Base-by-base conservation (phyloP, 2,329 filamentous ascomycete genomes). In the Pestalotiopsis sp. region DNA sequence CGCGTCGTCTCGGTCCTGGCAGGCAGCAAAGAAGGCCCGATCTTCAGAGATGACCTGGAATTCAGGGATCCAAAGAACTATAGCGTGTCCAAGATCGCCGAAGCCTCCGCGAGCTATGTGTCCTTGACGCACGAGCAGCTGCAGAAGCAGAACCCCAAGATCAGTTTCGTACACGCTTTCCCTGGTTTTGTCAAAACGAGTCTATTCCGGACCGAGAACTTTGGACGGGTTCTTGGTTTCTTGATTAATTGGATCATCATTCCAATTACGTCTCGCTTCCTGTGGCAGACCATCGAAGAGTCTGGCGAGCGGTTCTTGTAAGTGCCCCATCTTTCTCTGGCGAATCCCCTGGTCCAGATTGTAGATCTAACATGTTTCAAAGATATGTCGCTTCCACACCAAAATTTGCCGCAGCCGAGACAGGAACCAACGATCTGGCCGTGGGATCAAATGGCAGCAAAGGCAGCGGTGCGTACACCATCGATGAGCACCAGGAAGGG, bases 191-290 rank as follows among this genome's bases (percentile, higher is more conserved):
- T 59, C n/a, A 66, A 38, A 36, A 40, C 52, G 13, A 45, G 25
- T 3, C 36, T 66, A 1, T 59, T 66, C 36, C 38, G 40, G 1
- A 17, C 65, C 20, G 65, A 66, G 65, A 56, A 59, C 20, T 66
- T 40, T 11, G 65, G 65, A 4, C 1, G 27, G 14, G 65, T 36
- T 9, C 14, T 49, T 20, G 20, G 20, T n/a, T 66, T 66, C 27
- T 23, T 66, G 12, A 57, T 66, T 9, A 66, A 66, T n/a, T 66
- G 65, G 65, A 11, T 66, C 36, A 17, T 66, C 36, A 20, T 66
- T 11, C 65, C 65, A 0, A 59, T 38, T 9, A 38, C 58, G 11
- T 36, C 52, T 17, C 65, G 65, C 9, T 38, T 66, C 52, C 40
- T 66, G 5, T 66, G 58, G 52, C 31, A 17, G 52, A 41, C 52